Conservation (phyloP, 1,284 basidiomycete genomes). For the Marasmius sp. region DNA sequence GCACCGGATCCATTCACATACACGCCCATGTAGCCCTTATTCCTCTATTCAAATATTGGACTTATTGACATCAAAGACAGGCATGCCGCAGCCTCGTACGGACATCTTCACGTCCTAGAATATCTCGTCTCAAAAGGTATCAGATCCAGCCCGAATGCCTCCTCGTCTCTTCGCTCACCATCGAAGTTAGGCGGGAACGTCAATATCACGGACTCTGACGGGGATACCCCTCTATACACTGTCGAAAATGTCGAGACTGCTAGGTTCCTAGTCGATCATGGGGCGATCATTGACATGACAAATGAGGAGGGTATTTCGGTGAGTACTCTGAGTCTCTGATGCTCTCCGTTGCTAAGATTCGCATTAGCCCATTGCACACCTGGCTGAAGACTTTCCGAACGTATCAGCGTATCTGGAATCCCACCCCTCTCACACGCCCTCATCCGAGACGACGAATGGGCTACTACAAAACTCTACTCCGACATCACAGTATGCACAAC, state of each 20-base stretch:
- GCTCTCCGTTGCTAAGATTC: constrained; percentile 3
- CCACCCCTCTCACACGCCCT: constrained; percentile 31
- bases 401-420: constrained; percentile 71
- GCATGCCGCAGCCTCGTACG: constrained; percentile 95
- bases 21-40: constrained; percentile 71
- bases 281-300: constrained; percentile 62
- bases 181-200: constrained; percentile 72
- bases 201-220: constrained; percentile 83
- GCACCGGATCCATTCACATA: constrained; percentile 78
- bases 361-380: constrained; percentile 68
- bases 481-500: constrained; percentile 69
- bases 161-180: constrained; percentile 5
- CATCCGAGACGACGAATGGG: constrained; percentile 16
- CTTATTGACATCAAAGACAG: constrained; percentile 31
- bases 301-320: constrained; percentile 82
- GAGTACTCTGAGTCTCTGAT: constrained; percentile 22
- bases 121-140: constrained; percentile 76
- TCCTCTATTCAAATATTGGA: constrained; percentile 6
- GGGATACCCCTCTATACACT: constrained; percentile 91
- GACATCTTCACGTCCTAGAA: constrained; percentile 71
- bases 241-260: constrained; percentile 83
- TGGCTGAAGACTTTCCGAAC: constrained; percentile 79
- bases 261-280: constrained; percentile 75
- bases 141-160: constrained; percentile 15
- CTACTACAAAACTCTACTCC: constrained; percentile 20